phyloP scores from a whole-genome alignment of 352 stramenopile genomes.

The Phytophthora kernoviae region DNA sequence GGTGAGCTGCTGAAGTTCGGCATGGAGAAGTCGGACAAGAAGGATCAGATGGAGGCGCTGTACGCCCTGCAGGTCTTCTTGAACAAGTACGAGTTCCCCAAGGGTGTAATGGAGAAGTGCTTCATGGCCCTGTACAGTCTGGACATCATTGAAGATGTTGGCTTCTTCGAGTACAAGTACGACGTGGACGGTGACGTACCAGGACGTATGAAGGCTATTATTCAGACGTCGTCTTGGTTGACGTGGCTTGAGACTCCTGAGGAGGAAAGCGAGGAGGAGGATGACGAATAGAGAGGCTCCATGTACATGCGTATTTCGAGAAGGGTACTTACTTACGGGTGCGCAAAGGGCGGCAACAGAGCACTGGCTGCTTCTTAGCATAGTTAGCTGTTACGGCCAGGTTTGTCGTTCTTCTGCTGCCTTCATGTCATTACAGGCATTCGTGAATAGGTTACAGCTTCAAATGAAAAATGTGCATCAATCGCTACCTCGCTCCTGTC shows the following conservation, averaged over 20 bases:
- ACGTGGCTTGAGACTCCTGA: constrained; percentile 85
- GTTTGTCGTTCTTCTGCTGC: constrained; percentile 10
- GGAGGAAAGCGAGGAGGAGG: constrained; percentile 72
- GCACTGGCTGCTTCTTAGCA: constrained; percentile 17
- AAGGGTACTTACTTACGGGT: constrained; percentile 17
- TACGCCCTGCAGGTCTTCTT: constrained; percentile 81
- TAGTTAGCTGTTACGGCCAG: constrained; percentile 12
- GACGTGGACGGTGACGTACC: constrained; percentile 73
- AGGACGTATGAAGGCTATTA: constrained; percentile 84
- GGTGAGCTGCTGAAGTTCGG: constrained; percentile 64
- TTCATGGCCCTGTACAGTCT: constrained; percentile 88
- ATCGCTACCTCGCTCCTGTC: constrained; percentile 7
- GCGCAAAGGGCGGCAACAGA: constrained; percentile 6
- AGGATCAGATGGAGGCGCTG: constrained; percentile 73
- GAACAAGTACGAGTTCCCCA: constrained; percentile 75
- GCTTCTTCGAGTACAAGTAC: constrained; percentile 90
- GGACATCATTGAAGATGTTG: constrained; percentile 79
- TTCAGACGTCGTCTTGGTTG: constrained; percentile 82
- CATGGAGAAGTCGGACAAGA: constrained; percentile 55
- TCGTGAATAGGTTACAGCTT: constrained; percentile 37
- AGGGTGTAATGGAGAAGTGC: constrained; percentile 81
- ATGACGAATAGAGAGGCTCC: constrained; percentile 71
- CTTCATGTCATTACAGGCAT: constrained; percentile 14
- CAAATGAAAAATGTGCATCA: constrained; percentile 35
- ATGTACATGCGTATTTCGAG: constrained; percentile 28